phyloP scores from a whole-genome alignment of 164 flowering plant genomes.

The Sextonia rubra region DNA sequence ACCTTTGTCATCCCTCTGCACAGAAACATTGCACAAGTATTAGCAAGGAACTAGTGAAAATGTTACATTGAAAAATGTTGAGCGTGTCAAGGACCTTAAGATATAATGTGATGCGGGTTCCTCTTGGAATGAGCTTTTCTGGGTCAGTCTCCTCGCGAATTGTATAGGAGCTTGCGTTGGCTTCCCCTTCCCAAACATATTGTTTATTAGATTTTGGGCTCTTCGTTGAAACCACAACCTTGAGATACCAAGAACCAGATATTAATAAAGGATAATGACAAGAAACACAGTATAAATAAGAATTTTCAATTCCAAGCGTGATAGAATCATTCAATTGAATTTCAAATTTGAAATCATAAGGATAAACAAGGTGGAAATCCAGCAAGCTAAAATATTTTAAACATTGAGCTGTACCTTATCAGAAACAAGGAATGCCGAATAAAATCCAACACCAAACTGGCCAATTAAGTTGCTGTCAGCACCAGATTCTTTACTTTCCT shows the following conservation, averaged over 20 bases:
- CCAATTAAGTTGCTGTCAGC: conserved; percentile 91
- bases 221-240: conserved; percentile 92
- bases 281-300: background rate
- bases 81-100: conserved; percentile 55
- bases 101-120: conserved; percentile 77
- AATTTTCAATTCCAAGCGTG: too few relatives aligned
- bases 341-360: too few relatives aligned
- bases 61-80: background rate
- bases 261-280: background rate
- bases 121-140: conserved; percentile 77
- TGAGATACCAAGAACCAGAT: too few relatives aligned
- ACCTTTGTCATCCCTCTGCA: conserved; percentile 78
- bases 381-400: too few relatives aligned
- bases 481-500: conserved; percentile 96
- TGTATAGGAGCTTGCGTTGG: conserved; percentile 78
- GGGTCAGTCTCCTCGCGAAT: conserved; percentile 94
- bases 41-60: background rate
- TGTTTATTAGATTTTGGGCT: conserved; percentile 96
- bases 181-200: conserved; percentile 97
- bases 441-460: conserved; percentile 99
- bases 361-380: too few relatives aligned
- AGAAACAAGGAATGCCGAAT: conserved; percentile 90
- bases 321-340: background rate
- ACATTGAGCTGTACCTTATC: conserved; percentile 49
- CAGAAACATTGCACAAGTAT: background rate